These are phyloP conservation scores for Cucumis sativus DNA, from an alignment of 306 rosid species.

Conservation along the genomic window Cucumber_9930_V3 NC_026656.2:10567501-10568000, in stretches of 20 bases:
- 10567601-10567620: background rate
- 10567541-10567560: background rate
- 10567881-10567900: slow-evolving; percentile 92
- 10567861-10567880: slow-evolving; percentile 56
- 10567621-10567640: background rate
- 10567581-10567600: background rate
- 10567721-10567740: background rate
- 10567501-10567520: background rate
- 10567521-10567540: background rate
- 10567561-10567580: background rate
- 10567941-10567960: slow-evolving; percentile 31
- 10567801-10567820: background rate
- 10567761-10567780: background rate
- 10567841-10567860: background rate
- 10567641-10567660: background rate
- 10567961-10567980: background rate
- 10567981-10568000: background rate
- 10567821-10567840: background rate
- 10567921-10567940: slow-evolving; percentile 37
- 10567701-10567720: background rate
- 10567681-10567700: background rate
- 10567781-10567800: background rate
- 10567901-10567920: slow-evolving; percentile 37
- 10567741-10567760: background rate
- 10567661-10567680: background rate